Conservation (phyloP, 208 protist genomes). For the Strigomonas culicis region DNA sequence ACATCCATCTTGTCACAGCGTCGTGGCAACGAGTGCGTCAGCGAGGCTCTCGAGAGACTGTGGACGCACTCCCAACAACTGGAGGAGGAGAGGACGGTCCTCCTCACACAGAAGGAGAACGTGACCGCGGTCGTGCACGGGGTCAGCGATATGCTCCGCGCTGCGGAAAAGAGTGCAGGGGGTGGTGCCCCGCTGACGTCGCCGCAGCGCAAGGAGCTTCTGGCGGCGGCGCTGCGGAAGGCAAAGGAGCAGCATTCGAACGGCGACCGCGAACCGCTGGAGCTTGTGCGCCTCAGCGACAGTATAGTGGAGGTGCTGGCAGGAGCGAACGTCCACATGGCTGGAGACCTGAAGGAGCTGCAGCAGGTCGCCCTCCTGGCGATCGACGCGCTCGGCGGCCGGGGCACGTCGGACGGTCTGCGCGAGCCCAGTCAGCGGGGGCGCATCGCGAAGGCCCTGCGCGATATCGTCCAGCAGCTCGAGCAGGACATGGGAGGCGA, state of each 20-base stretch:
- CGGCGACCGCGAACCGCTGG: conserved; percentile 11
- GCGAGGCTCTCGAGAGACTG: conserved; percentile 34
- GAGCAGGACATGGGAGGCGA: neutral
- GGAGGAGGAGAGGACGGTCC: conserved; percentile 11
- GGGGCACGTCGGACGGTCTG: neutral
- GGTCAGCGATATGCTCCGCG: conserved; percentile 12
- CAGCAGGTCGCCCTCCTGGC: conserved; percentile 3
- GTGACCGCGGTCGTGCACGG: conserved; percentile 17
- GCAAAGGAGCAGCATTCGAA: conserved; percentile 15
- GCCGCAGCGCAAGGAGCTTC: neutral
- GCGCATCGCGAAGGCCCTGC: neutral
- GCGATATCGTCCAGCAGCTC: neutral
- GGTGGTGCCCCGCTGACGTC: neutral
- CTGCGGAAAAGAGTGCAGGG: neutral
- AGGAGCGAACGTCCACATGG: conserved; percentile 15
- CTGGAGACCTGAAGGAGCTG: conserved; percentile 24
- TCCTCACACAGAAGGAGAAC: conserved; percentile 13
- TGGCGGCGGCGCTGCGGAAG: conserved; percentile 5
- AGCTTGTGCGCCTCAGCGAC: conserved; percentile 16
- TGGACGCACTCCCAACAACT: conserved; percentile 24
- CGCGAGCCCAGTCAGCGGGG: neutral
- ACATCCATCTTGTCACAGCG: conserved; percentile 38
- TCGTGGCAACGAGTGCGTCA: conserved; percentile 29
- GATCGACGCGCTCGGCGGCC: neutral
- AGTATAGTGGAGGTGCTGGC: conserved; percentile 1